Conservation (phyloP, 345 rosid species). For the Linum usitatissimum region DNA sequence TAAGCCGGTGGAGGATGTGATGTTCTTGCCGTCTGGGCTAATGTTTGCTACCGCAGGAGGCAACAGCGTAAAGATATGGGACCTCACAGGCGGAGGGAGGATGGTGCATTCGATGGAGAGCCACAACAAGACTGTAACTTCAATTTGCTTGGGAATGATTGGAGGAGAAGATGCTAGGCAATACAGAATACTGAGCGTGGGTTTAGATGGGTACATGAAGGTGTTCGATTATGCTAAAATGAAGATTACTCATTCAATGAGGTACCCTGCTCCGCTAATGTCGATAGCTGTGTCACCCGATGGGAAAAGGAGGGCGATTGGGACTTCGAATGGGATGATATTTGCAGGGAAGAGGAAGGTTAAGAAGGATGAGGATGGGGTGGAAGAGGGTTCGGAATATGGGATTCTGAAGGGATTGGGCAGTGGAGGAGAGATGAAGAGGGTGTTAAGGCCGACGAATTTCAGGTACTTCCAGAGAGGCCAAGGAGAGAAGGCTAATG, state of each 20-base stretch:
- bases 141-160: conserved; percentile 48
- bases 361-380: conserved; percentile 26
- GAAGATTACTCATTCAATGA: conserved; percentile 77
- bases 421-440: conserved; percentile 30
- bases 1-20: conserved; percentile 77
- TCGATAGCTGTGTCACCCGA: conserved; percentile 59
- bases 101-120: conserved; percentile 77
- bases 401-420: conserved; percentile 28
- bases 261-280: conserved; percentile 81
- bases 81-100: conserved; percentile 73
- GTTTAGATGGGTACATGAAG: conserved; percentile 86
- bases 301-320: conserved; percentile 47
- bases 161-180: conserved; percentile 32
- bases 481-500: conserved; percentile 61
- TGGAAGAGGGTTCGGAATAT: conserved; percentile 18
- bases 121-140: conserved; percentile 89
- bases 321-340: conserved; percentile 60
- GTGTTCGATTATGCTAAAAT: conserved; percentile 69
- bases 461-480: conserved; percentile 79
- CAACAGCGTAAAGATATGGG: conserved; percentile 80
- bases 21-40: conserved; percentile 81
- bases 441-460: conserved; percentile 42
- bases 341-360: conserved; percentile 63
- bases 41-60: conserved; percentile 80
- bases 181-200: conserved; percentile 66